Conservation (phyloP, 257 asterid species). For the Nicotiana tomentosiformis region DNA sequence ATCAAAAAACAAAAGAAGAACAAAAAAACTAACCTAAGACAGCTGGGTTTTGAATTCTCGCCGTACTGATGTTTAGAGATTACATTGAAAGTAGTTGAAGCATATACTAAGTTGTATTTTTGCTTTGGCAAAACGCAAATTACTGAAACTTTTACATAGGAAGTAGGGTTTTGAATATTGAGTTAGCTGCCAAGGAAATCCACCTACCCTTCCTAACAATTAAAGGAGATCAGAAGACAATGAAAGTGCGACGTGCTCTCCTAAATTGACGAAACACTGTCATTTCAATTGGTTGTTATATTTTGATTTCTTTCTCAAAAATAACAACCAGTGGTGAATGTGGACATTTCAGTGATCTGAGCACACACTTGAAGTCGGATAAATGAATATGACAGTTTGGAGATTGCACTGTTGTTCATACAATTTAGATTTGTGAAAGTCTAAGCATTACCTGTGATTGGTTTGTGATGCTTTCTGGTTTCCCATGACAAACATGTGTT, state of each 20-base stretch:
- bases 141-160: neutral
- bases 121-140: neutral
- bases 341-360: neutral
- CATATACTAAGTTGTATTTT: neutral
- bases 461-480: neutral
- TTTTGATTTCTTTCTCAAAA: neutral
- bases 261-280: neutral
- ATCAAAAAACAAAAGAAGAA: too few relatives aligned
- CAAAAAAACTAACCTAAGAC: too few relatives aligned
- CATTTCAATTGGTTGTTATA: neutral
- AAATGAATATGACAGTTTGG: neutral
- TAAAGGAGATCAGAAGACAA: neutral
- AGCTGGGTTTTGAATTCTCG: neutral
- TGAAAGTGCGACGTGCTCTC: neutral
- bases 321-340: neutral
- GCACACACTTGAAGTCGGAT: neutral
- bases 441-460: neutral
- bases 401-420: neutral
- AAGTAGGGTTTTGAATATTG: neutral
- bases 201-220: neutral
- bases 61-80: neutral
- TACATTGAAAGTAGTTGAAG: neutral
- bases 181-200: neutral
- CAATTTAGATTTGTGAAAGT: neutral
- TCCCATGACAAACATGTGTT: neutral